These are phyloP conservation scores for Glaciozyma antarctica DNA, from an alignment of 768 basidiomycete species.

Conservation along the genomic window DNA sequence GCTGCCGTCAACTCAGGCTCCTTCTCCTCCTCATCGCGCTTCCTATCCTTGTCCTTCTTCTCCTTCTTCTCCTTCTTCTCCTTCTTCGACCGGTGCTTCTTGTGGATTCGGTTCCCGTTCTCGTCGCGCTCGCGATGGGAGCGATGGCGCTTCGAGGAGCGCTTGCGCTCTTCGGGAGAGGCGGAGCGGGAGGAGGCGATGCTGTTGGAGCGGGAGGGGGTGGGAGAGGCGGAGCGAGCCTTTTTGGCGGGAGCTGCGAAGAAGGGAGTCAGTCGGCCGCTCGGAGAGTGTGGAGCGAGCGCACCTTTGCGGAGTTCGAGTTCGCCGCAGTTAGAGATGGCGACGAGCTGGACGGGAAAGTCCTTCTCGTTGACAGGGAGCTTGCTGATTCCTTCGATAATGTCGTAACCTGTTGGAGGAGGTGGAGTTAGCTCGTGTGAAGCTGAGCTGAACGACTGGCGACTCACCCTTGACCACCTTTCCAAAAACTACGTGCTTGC, in stretches of 20 bases:
- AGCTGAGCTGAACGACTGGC: not conserved
- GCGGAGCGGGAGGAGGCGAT: conserved; percentile 8
- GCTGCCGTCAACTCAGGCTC: conserved; percentile 16
- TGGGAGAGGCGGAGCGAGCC: conserved; percentile 15
- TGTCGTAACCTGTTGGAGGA: conserved; percentile 40
- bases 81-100: conserved; percentile 19
- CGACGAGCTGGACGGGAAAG: conserved; percentile 57
- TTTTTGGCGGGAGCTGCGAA: conserved; percentile 8
- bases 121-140: conserved; percentile 6
- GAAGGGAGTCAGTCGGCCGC: not conserved
- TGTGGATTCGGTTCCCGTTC: not conserved
- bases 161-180: conserved; percentile 17
- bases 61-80: conserved; percentile 31
- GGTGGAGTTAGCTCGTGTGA: conserved; percentile 36
- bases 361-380: conserved; percentile 67
- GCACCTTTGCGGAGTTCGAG: conserved; percentile 43
- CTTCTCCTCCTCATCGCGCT: conserved; percentile 5
- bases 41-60: conserved; percentile 36
- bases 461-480: conserved; percentile 41
- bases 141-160: conserved; percentile 6
- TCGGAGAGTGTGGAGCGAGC: not conserved
- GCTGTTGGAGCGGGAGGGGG: conserved; percentile 10
- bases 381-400: conserved; percentile 52
- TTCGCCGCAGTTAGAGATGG: conserved; percentile 71
- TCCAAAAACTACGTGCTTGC: conserved; percentile 45